These are phyloP conservation scores for Cytospora mali DNA, from an alignment of 2,329 filamentous ascomycete species.

Conservation along the genomic window DNA sequence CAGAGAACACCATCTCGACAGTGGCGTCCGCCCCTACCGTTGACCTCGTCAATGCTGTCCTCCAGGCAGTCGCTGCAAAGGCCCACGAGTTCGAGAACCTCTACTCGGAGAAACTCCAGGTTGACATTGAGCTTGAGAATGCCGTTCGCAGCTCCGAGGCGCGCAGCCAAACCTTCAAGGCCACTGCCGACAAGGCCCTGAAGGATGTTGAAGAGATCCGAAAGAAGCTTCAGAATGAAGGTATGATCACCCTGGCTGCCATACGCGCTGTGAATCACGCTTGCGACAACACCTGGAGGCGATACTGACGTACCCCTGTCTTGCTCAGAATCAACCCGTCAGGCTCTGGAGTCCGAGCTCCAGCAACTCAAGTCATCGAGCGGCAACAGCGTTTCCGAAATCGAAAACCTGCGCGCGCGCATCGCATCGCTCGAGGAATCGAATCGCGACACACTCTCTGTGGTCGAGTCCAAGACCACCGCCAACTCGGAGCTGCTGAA, in stretches of 20 bases:
- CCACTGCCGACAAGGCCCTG: slow-evolving; percentile 78
- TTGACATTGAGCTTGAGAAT: slow-evolving; percentile 92
- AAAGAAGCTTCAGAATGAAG: slow-evolving; percentile 79
- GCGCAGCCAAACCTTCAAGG: slow-evolving; percentile 79
- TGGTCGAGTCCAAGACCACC: slow-evolving; percentile 86
- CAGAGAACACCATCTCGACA: slow-evolving; percentile 63
- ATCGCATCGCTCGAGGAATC: slow-evolving; percentile 87
- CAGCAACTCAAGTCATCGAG: slow-evolving; percentile 75
- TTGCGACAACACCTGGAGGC: slow-evolving; percentile 4
- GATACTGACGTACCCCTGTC: slow-evolving; percentile 30
- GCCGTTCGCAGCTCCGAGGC: slow-evolving; percentile 81
- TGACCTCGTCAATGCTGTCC: slow-evolving; percentile 75
- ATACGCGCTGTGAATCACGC: slow-evolving; percentile 17
- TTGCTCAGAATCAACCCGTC: slow-evolving; percentile 70
- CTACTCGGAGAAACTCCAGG: slow-evolving; percentile 82
- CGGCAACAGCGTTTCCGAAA: slow-evolving; percentile 72
- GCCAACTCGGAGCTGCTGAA: slow-evolving; percentile 84
- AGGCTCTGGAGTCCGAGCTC: slow-evolving; percentile 79
- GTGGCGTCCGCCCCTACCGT: slow-evolving; percentile 70
- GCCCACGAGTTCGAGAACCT: slow-evolving; percentile 81
- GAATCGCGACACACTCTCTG: slow-evolving; percentile 85
- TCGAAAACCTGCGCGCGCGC: slow-evolving; percentile 76
- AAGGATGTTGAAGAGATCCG: slow-evolving; percentile 82
- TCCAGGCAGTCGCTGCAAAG: slow-evolving; percentile 75
- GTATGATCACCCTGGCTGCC: slow-evolving; percentile 49